Evolutionary conservation across 306 rosid genomes (phyloP).

Genomic region (Citrullus colocynthis): DNA sequence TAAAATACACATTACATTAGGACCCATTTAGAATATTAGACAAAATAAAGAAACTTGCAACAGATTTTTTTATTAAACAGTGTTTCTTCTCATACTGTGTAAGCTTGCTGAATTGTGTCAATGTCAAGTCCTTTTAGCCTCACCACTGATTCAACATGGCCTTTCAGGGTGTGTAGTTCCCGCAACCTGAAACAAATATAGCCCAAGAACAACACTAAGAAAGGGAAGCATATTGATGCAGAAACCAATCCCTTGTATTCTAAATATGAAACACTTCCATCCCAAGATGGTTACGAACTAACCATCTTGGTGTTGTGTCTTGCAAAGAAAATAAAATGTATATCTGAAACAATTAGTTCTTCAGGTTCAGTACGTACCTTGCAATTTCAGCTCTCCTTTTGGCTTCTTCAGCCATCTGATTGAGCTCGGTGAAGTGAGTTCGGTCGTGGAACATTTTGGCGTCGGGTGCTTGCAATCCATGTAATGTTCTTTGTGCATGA

Average conservation of each 20-base stretch:
- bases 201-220: background rate
- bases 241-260: background rate
- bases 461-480: conserved; percentile 80
- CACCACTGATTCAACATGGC: conserved; percentile 97
- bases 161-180: conserved; percentile 83
- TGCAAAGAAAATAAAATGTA: background rate
- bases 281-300: background rate
- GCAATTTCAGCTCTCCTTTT: conserved; percentile 97
- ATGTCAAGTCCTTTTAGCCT: conserved; percentile 92
- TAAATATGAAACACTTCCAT: background rate
- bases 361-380: conserved; percentile 29
- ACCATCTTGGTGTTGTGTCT: background rate
- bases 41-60: background rate
- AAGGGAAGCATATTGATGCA: background rate
- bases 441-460: conserved; percentile 74
- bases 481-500: conserved; percentile 90
- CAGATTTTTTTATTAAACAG: background rate
- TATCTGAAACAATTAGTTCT: background rate
- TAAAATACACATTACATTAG: background rate
- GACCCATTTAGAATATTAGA: background rate
- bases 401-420: conserved; percentile 97
- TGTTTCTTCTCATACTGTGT: conserved; percentile 51
- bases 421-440: conserved; percentile 73
- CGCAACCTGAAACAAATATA: conserved; percentile 44
- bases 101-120: conserved; percentile 95